Evolutionary conservation across 73 alveolate species (phyloP).

Genomic region (Paramecium tetraurelia): DNA sequence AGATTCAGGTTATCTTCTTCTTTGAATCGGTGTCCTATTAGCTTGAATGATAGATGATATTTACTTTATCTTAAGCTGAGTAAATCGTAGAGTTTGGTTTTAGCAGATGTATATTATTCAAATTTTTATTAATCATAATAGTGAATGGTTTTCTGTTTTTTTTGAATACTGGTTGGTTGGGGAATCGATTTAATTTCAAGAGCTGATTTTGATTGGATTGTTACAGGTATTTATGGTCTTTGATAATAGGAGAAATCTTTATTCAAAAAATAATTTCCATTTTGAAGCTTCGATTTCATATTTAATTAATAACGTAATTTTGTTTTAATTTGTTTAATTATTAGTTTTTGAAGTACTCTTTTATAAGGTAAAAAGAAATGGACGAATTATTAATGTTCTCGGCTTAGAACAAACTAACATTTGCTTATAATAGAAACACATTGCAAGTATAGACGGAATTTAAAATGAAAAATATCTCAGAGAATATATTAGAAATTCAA

Average conservation of each 20-base stretch:
- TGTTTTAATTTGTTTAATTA: neutral
- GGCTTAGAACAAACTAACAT: neutral
- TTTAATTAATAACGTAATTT: neutral
- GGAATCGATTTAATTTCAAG: neutral
- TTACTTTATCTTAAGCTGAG: neutral
- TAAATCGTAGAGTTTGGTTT: neutral
- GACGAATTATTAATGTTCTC: neutral
- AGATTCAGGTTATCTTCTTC: neutral
- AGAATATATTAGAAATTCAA: neutral
- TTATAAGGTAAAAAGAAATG: neutral
- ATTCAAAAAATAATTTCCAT: conserved; percentile 27
- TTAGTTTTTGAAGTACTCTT: neutral
- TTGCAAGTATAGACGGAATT: neutral
- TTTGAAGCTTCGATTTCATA: neutral
- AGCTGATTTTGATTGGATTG: conserved; percentile 8
- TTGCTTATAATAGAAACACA: neutral
- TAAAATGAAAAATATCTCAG: neutral
- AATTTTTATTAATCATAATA: neutral
- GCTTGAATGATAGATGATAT: neutral
- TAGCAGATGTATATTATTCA: conserved; percentile 7
- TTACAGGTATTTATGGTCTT: neutral
- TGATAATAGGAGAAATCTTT: neutral
- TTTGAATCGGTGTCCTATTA: neutral
- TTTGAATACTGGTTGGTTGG: neutral
- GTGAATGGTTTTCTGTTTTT: neutral